These are phyloP conservation scores for Diaporthe velutina DNA, from an alignment of 2,329 filamentous ascomycete species.

Conservation along the genomic window DNA sequence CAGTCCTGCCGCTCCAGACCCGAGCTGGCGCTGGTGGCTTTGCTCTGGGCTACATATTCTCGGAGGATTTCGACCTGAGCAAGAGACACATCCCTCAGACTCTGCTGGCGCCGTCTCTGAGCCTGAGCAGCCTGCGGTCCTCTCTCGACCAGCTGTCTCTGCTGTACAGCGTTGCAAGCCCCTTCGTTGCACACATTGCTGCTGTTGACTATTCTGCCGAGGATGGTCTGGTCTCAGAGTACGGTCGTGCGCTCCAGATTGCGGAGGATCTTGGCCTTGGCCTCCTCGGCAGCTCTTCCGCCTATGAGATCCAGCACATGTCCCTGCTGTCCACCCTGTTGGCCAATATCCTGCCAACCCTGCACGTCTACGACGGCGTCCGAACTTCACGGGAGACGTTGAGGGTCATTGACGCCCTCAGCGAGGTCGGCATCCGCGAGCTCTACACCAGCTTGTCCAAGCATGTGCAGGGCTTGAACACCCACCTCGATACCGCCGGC, in stretches of 20 bases:
- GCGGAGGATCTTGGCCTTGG: conserved; percentile 93
- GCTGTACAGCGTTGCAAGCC: conserved; percentile 91
- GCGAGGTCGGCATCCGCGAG: conserved; percentile 71
- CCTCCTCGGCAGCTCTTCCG: conserved; percentile 85
- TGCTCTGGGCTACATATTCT: conserved; percentile 97
- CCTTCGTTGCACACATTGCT: conserved; percentile 91
- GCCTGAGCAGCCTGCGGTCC: conserved; percentile 83
- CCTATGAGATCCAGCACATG: conserved; percentile 95
- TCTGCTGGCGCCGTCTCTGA: conserved; percentile 87
- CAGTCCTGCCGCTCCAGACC: conserved; percentile 86
- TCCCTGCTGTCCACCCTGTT: conserved; percentile 80
- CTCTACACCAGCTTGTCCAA: conserved; percentile 76
- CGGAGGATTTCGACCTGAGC: conserved; percentile 91
- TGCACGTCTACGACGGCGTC: conserved; percentile 85
- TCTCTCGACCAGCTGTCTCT: conserved; percentile 92
- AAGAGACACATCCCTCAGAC: conserved; percentile 94
- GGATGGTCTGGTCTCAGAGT: conserved; percentile 86
- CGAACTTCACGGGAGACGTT: conserved; percentile 80
- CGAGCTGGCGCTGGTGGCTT: conserved; percentile 90
- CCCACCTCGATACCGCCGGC: conserved; percentile 79
- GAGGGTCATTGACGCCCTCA: conserved; percentile 78
- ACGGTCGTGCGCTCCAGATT: conserved; percentile 81
- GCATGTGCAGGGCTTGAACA: conserved; percentile 70
- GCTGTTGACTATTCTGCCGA: conserved; percentile 84
- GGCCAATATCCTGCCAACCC: conserved; percentile 78